Evolutionary conservation across 1,284 basidiomycete genomes (phyloP), one percentile per base, ranked within the genome.

Genomic region (Apiotrichum gamsii): DNA sequence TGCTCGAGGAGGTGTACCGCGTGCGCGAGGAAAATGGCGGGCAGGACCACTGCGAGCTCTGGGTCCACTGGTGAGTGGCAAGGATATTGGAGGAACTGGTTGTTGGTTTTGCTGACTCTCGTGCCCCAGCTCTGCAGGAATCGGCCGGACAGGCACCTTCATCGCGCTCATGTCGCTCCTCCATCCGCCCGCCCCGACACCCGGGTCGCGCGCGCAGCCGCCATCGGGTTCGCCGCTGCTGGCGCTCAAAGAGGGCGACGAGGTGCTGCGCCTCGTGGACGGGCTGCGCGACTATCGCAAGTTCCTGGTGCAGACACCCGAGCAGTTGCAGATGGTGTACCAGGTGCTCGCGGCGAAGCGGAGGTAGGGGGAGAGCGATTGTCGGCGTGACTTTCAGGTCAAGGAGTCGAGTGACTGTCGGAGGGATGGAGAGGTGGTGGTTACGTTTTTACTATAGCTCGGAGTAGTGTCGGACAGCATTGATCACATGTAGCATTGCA

Each of bases 31-130:
- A 47, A n/a, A 33, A 56, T 10, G 57, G 53, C 10, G 54, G 48
- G 13, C 43, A 43, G 36, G 51, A 51, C 8, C 20, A 41, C 15
- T 61, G 61, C 36, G 69, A 71, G 51, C 58, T 69, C 9, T 71
- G 69, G 69, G 65, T 69, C 3, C 69, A 71, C 43, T 71, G 68
- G 68, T 70, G 45, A 44, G 65, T 62, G 2, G n/a, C 19, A n/a
- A 11, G 10, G 32, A 4, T 21, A 24, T 20, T 52, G 43, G n/a
- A n/a, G n/a, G n/a, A n/a, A n/a, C n/a, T n/a, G n/a, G n/a, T n/a
- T n/a, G n/a, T n/a, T n/a, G n/a, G n/a, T n/a, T 28, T 28, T 28
- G 25, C 25, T 6, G 6, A 6, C 25, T 6, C 25, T 28, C 11
- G 51, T 36, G 16, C 29, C 5, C 25, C 38, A 69, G 69, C 50